Evolutionary conservation across 331 rosid species (phyloP).

Genomic region (Rhamnella rubrinervis): DNA sequence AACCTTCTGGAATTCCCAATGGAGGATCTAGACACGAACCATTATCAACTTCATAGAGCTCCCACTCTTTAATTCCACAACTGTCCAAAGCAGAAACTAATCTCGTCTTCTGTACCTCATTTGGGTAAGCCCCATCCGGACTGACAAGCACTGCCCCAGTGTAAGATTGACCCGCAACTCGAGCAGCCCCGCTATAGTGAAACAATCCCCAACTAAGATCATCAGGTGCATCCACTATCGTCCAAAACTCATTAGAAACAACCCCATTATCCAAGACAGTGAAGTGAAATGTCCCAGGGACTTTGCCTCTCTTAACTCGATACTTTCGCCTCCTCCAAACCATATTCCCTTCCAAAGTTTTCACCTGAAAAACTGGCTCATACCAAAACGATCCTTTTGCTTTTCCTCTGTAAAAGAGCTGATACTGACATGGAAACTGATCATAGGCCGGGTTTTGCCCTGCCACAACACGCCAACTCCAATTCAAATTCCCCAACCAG

Average conservation of each 20-base stretch:
- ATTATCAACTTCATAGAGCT: constrained; percentile 62
- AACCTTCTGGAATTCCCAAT: constrained; percentile 81
- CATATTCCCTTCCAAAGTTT: constrained; percentile 73
- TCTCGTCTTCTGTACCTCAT: constrained; percentile 35
- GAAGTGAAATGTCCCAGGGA: constrained; percentile 74
- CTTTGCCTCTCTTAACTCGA: constrained; percentile 71
- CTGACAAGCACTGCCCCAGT: constrained; percentile 89
- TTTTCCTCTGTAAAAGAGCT: constrained; percentile 87
- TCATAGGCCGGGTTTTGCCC: constrained; percentile 98
- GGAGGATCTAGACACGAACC: constrained; percentile 76
- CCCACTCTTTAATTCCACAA: constrained; percentile 89
- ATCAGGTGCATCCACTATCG: constrained; percentile 69
- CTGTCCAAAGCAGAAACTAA: constrained; percentile 59
- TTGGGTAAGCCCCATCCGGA: constrained; percentile 78
- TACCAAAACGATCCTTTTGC: constrained; percentile 93
- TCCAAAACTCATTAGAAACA: constrained; percentile 93
- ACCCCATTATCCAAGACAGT: constrained; percentile 93
- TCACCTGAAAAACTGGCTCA: constrained; percentile 89
- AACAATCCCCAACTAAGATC: constrained; percentile 93
- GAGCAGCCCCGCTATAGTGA: constrained; percentile 85
- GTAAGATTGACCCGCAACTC: constrained; percentile 91
- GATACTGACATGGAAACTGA: constrained; percentile 92
- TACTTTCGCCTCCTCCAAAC: constrained; percentile 90
- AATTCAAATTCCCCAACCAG: constrained; percentile 77
- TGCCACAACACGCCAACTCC: constrained; percentile 97